Evolutionary conservation across 345 rosid genomes (phyloP).

Genomic region (Acer negundo): DNA sequence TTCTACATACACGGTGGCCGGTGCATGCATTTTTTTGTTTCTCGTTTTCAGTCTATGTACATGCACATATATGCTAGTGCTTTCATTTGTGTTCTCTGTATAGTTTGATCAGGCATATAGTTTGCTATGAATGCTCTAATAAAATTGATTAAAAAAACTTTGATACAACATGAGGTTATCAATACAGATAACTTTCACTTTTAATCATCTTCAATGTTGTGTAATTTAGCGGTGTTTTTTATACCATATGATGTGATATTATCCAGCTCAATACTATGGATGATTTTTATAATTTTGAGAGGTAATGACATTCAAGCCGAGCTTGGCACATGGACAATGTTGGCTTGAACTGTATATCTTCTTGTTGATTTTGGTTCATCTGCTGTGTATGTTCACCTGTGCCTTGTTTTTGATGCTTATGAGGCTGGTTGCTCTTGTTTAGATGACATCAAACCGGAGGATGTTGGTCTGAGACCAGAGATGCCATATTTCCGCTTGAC

Average conservation of each 20-base stretch:
- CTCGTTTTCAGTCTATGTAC: not conserved
- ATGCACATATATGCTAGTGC: not conserved
- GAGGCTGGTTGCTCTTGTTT: constrained; percentile 11
- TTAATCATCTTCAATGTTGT: too few species aligned
- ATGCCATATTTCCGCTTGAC: constrained; percentile 47
- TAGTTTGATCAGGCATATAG: not conserved
- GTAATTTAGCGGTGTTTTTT: not conserved
- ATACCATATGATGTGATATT: not conserved
- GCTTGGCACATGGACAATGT: not conserved
- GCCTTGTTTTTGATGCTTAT: constrained; percentile 6
- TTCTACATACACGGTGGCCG: not conserved
- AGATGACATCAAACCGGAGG: constrained; percentile 67
- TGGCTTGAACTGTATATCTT: not conserved
- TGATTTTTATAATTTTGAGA: not conserved
- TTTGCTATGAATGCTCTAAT: not conserved
- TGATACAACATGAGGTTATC: not conserved
- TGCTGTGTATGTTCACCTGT: not conserved
- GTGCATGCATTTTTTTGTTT: not conserved
- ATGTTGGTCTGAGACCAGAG: constrained; percentile 57
- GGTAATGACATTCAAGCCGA: not conserved
- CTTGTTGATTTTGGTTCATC: not conserved
- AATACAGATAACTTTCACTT: not conserved
- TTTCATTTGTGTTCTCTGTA: not conserved
- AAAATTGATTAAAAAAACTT: not conserved
- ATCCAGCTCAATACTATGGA: not conserved